Evolutionary conservation across 169 alveolate genomes (phyloP).

Genomic region (Besnoitia besnoiti): DNA sequence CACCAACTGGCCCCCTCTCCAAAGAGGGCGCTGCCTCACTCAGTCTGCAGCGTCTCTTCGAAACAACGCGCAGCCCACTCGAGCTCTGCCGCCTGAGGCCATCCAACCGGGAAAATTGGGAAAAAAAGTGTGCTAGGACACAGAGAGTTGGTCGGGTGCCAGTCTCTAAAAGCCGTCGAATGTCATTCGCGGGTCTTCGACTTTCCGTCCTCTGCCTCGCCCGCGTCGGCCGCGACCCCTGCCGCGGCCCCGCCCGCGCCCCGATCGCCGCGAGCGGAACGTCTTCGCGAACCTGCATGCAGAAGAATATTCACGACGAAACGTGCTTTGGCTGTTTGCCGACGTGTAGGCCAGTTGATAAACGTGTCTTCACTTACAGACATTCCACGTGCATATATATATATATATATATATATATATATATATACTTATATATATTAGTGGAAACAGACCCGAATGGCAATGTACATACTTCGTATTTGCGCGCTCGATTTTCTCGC

Average conservation of each 20-base stretch:
- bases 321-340: too few species aligned
- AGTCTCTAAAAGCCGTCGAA: slow-evolving; percentile 1
- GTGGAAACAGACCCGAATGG: background rate
- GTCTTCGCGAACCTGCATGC: slow-evolving; percentile 29
- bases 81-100: too few species aligned
- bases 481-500: background rate
- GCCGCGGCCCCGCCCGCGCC: slow-evolving; percentile 33
- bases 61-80: too few species aligned
- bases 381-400: background rate
- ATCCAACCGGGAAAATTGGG: too few species aligned
- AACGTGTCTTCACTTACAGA: background rate
- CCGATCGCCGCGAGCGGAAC: background rate
- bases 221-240: slow-evolving; percentile 32
- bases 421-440: too few species aligned
- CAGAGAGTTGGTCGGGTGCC: too few species aligned
- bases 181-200: slow-evolving; percentile 13
- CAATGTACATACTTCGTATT: background rate
- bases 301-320: too few species aligned
- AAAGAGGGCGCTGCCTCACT: too few species aligned
- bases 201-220: slow-evolving; percentile 12
- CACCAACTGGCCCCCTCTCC: too few species aligned
- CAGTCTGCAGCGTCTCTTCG: too few species aligned
- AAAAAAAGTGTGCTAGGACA: too few species aligned
- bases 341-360: background rate
- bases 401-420: too few species aligned